Evolutionary conservation across 768 basidiomycete genomes (phyloP), one percentile per base, ranked within the genome.

Genomic region (Leucogyrophana mollusca): DNA sequence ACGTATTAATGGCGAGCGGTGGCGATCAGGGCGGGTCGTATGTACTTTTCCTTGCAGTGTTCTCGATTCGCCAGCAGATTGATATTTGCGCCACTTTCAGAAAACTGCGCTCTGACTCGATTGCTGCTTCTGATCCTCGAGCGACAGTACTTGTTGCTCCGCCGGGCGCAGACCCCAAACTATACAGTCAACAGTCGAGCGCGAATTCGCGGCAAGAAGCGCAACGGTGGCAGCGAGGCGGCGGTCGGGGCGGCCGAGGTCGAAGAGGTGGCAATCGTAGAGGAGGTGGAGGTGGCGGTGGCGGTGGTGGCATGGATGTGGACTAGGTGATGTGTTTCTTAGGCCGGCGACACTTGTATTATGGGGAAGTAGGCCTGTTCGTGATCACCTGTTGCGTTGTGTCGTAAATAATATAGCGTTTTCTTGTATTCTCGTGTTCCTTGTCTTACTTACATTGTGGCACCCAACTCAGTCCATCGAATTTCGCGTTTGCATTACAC

Each of bases 31-130:
- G 63, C n/a, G 74, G 74, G 45, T 84, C 85, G 86, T 88, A 58
- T 67, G 64, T 55, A 2, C 3, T 8, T 14, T 21, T 7, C 4
- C 9, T 45, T 16, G 1, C 9, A 9, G 18, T 21, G 16, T 42
- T 16, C 20, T 41, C 11, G 20, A n/a, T 11, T 8, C 4, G 11
- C 11, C 0, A 18, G n/a, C 14, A 23, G 16, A 10, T 14, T 34
- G 4, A 22, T 34, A 3, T 8, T 14, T n/a, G 13, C 37, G 20
- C 23, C 18, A 9, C n/a, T 9, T 24, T 41, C 55, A 92, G 90
- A 50, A 93, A 91, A 79, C 74, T 94, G 74, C 87, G 90, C 43
- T 92, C 90, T 2, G 90, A 94, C 60, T 80, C 80, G 2, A 74
- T 92, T 40, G 62, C 90, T 49, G 50, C 44, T 24, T 71, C 72